A percentile compares a stretch with the other conserved stretches of the same genome.
phyloP scores from a whole-genome alignment of 805 yeast genomes.

The Peterozyma xylosa region DNA sequence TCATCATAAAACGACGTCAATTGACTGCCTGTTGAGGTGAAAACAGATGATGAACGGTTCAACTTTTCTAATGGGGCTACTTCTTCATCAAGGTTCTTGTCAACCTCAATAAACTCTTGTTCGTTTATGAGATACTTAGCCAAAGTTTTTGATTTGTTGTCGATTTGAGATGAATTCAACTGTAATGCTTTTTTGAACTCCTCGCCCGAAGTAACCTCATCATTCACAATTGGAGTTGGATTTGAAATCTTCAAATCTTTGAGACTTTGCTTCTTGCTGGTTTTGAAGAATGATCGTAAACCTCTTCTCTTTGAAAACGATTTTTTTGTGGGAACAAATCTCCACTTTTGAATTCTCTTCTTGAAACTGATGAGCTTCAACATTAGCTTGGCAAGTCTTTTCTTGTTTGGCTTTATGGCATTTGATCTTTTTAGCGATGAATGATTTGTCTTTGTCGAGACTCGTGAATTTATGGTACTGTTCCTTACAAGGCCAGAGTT shows the following conservation, averaged over 20 bases:
- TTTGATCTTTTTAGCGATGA: constrained; percentile 8
- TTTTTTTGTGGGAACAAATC: background rate
- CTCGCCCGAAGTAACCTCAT: background rate
- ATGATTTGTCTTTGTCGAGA: background rate
- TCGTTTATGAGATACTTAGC: constrained; percentile 1
- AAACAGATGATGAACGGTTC: too few relatives aligned
- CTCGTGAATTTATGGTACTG: too few relatives aligned
- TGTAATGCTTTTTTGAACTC: background rate
- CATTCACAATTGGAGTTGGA: background rate
- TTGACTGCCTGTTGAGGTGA: too few relatives aligned
- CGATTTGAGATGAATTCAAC: background rate
- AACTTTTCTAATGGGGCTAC: too few relatives aligned
- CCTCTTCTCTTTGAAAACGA: background rate
- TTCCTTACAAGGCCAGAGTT: background rate
- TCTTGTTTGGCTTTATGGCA: constrained; percentile 6
- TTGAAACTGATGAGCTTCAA: background rate
- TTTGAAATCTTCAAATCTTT: background rate
- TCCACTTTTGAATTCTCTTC: constrained; percentile 3
- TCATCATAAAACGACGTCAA: too few relatives aligned
- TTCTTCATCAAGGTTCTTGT: background rate
- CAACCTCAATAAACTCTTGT: background rate
- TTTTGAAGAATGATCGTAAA: too few relatives aligned
- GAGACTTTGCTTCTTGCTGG: too few relatives aligned
- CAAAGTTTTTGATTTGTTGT: background rate
- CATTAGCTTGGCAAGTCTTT: constrained; percentile 4